Percentiles rank a stretch among this genome's conserved stretches.
These are phyloP conservation scores for Knoxdaviesia proteae DNA, from an alignment of 2,329 filamentous ascomycete species.

Conservation along the genomic window DNA sequence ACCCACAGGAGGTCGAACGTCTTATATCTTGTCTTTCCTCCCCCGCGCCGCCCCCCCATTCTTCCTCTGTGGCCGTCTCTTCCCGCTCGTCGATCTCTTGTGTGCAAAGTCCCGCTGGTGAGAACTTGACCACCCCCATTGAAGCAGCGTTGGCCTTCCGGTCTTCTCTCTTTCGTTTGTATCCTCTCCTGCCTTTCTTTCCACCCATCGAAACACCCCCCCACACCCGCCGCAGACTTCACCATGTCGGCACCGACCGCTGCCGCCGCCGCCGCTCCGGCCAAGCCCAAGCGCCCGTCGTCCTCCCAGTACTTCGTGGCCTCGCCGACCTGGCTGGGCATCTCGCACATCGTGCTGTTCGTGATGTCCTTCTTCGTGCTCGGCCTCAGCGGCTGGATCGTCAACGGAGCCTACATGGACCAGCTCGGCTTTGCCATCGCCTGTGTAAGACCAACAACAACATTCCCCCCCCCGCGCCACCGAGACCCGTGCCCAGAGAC, in stretches of 20 bases:
- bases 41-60: too few species aligned
- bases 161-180: too few species aligned
- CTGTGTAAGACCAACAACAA: conserved; percentile 15
- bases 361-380: conserved; percentile 21
- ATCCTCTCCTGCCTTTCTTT: too few species aligned
- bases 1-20: too few species aligned
- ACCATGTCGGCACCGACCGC: neutral
- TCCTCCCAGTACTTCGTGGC: conserved; percentile 12
- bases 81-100: too few species aligned
- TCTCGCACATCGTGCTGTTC: conserved; percentile 18
- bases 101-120: too few species aligned
- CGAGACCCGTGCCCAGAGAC: neutral
- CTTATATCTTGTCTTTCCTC: too few species aligned
- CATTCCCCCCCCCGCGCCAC: neutral
- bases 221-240: too few species aligned
- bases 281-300: neutral
- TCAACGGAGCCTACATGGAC: conserved; percentile 18
- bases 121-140: too few species aligned
- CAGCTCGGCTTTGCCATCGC: conserved; percentile 19
- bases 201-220: too few species aligned
- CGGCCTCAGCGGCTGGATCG: conserved; percentile 19
- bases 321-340: conserved; percentile 22
- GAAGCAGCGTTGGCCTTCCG: too few species aligned
- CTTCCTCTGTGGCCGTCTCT: too few species aligned
- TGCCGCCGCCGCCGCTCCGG: neutral